Evolutionary conservation across 2,329 filamentous ascomycete species (phyloP).

Genomic region (Coniochaeta hoffmannii): DNA sequence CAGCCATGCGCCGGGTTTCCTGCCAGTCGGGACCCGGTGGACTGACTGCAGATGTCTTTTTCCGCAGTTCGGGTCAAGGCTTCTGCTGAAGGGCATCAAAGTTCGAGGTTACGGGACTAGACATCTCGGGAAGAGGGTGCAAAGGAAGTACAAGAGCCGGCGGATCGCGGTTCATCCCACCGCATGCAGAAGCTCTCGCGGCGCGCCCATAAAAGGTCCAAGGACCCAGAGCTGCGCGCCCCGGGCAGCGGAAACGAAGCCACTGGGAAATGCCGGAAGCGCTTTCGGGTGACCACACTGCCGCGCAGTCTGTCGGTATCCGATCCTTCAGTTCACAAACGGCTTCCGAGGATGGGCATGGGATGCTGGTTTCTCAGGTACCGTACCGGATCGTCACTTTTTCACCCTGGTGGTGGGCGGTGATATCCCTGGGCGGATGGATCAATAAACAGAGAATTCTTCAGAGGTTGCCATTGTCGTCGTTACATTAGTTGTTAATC

Average conservation of each 20-base stretch:
- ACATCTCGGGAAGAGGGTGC: not conserved
- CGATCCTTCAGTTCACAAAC: not conserved
- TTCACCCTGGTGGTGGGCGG: conserved; percentile 1
- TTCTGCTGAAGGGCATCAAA: conserved; percentile 7
- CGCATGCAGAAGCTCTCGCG: conserved; percentile 7
- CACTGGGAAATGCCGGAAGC: not conserved
- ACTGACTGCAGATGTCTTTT: conserved; percentile 6
- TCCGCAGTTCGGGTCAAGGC: conserved; percentile 22
- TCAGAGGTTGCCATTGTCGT: conserved; percentile 15
- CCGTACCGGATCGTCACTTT: not conserved
- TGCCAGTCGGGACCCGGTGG: conserved; percentile 8
- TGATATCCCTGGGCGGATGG: conserved; percentile 4
- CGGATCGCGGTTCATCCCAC: conserved; percentile 13
- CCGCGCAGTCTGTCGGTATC: not conserved
- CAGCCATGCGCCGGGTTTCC: not conserved
- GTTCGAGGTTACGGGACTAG: not conserved
- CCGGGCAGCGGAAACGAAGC: not conserved
- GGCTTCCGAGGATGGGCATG: conserved; percentile 6
- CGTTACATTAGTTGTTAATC: conserved; percentile 35
- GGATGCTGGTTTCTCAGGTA: conserved; percentile 11
- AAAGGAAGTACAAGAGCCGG: conserved; percentile 2
- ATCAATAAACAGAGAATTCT: not conserved
- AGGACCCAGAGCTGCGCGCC: not conserved
- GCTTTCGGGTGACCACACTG: not conserved
- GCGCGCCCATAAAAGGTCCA: not conserved